Evolutionary conservation across 345 rosid genomes (phyloP), one percentile per base, ranked within the genome.

Genomic region (Leavenworthia alabamica): DNA sequence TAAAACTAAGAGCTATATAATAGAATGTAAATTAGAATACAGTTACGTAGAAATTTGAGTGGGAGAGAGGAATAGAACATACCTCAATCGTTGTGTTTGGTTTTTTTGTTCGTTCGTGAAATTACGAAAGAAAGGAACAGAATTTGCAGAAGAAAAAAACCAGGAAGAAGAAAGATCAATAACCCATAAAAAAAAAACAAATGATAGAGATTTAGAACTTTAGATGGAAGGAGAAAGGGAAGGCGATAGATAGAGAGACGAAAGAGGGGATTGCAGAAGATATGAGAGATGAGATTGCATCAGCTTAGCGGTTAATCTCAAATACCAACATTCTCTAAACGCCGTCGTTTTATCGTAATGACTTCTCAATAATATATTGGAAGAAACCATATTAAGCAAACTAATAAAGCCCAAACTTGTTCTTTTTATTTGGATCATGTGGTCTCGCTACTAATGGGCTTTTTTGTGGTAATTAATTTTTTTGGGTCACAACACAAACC

Each of bases 61-160:
- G 46, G 44, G 15, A 20, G 19, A 43, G 23, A 68, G 41, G 4
- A 51, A 8, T 42, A 26, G 37, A 40, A 69, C 55, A 8, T 43
- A 74, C 78, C 78, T 74, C 63, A 68, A 68, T 64, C 24, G 61
- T 39, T 46, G 62, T 29, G 40, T 52, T 60, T 10, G 13, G 4
- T 54, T 53, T 54, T 52, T 32, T 72, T 16, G 60, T 56, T 40
- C 60, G 60, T 63, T 28, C 11, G 40, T 8, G 58, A 27, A n/a
- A 31, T 29, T 39, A 57, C 26, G 36, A 51, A 7, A 11, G 12
- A 14, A 44, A 13, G 11, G 12, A 16, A 15, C 0, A 64, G 20
- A 44, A 23, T 29, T 14, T 60, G 26, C 19, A 0, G 35, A 23
- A 22, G 46, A 29, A n/a, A n/a, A 20, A 50, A 8, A 15, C 24